Base-by-base conservation (phyloP, 768 basidiomycete species). In the Scleroderma bovista region DNA sequence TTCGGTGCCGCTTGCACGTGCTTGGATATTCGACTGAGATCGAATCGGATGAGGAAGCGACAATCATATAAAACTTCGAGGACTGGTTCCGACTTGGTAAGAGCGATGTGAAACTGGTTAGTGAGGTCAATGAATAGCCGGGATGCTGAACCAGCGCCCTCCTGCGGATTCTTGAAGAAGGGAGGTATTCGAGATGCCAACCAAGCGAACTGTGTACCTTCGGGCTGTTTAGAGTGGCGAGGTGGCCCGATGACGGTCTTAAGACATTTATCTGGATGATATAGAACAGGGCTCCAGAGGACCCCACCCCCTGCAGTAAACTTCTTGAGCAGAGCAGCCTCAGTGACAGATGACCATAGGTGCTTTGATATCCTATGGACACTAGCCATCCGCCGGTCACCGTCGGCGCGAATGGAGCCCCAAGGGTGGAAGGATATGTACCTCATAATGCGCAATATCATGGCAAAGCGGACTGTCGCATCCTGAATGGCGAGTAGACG, bases 341-440 rank as follows among this genome's bases (percentile, higher is more conserved):
- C 63, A 3, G 67, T 65, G 17, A 71, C 47, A 9, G 61, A 60
- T 3, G 60, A 44, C 77, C 80, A 86, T 6, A 90, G 53, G 6
- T 67, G 68, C 12, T 64, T 44, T 17, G 77, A 60, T 50, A 90
- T 79, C 33, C 72, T 72, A 2, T 68, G 53, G 24, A 86, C 61
- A 44, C 74, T 76, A 6, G 49, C 54, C 36, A 60, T 63, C 9
- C 79, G 74, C 31, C 89, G 75, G 51, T 75, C 66, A 2, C 74
- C 79, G 55, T 88, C 82, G 2, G 88, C 78, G 8, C 71, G 75
- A 16, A 75, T 58, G 42, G 80, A 80, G 5, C 90, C 90, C 90
- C 90, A 93, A 2, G 87, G 84, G 34, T 77, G 71, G 40, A 80
- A 83, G 1, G 89, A 91, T 37, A 82, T 69, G 57, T 81, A 86